Base-by-base conservation (phyloP, 148 eudicot genomes). In the Silene uniflora region DNA sequence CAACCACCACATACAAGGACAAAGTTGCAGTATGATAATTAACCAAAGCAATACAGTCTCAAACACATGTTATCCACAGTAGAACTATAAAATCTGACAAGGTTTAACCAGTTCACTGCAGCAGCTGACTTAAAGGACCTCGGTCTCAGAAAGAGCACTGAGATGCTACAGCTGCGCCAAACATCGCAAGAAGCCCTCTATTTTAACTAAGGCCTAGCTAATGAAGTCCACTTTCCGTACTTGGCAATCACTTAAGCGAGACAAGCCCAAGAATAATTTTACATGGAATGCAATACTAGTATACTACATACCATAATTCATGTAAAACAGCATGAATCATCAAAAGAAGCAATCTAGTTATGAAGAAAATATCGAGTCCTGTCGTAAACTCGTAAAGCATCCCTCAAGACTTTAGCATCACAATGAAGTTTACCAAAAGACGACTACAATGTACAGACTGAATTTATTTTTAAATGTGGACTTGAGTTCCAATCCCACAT, bases 31-130 rank as follows among this genome's bases (percentile, higher is more conserved):
- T 13, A 29, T 32, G 6, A 46, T n/a, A 47, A 24, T 49, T 47
- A 52, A 52, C 39, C 4, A 21, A 54, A 47, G 58, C 44, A 52
- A 71, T 60, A 54, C 16, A 25, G 17, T 71, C 73, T 71, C 73
- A 54, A 25, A 23, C 17, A 52, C 7, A 9, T 7, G 44, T 47
- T 25, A 42, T 23, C 5, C 9, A 47, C 59, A 23, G 73, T 23
- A 25, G n/a, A 71, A 23, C 60, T 23, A 49, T 49, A 49, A 49
- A 49, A 49, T 49, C 55, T 16, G 11, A 49, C 24, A 67, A 47
- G n/a, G 11, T 14, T 27, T 65, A 22, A 61, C 24, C 66, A 62
- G 17, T 25, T 66, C 69, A 66, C 29, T 29, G 47, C 69, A 35
- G 10, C 46, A 66, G 35, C 69, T 66, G 69, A 62, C 3, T 23